A percentile compares a stretch with the other conserved stretches of the same genome.
Conservation (phyloP, 768 basidiomycete species). For the Pholiota molesta region DNA sequence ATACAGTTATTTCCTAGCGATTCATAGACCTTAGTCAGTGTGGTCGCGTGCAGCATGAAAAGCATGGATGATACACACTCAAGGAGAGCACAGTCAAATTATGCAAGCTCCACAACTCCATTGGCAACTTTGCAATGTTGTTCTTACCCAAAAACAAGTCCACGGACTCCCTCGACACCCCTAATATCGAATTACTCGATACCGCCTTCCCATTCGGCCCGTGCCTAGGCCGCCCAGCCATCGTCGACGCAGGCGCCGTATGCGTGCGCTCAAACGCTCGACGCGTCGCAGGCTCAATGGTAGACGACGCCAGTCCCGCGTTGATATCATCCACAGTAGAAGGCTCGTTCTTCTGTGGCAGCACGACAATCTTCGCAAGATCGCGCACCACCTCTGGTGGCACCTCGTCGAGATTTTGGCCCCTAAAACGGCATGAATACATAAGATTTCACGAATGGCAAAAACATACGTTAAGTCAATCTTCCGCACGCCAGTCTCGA, state of each 20-base stretch:
- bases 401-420: slow-evolving; percentile 47
- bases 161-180: slow-evolving; percentile 50
- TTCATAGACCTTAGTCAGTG: no score
- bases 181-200: slow-evolving; percentile 33
- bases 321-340: slow-evolving; percentile 2
- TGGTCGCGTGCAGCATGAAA: no score
- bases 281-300: background rate
- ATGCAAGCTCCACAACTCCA: slow-evolving; percentile 56
- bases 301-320: background rate
- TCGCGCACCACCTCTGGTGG: slow-evolving; percentile 50
- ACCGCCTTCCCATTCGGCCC: slow-evolving; percentile 33
- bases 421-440: slow-evolving; percentile 27
- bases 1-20: slow-evolving; percentile 58
- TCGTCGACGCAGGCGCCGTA: slow-evolving; percentile 27
- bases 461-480: slow-evolving; percentile 57
- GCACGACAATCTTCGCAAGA: slow-evolving; percentile 48
- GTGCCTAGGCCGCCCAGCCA: slow-evolving; percentile 16
- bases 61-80: slow-evolving; percentile 42
- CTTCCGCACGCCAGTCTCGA: slow-evolving; percentile 50
- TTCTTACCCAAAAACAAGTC: slow-evolving; percentile 62
- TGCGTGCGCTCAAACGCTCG: slow-evolving; percentile 26
- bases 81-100: slow-evolving; percentile 65
- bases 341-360: slow-evolving; percentile 27
- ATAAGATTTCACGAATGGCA: background rate
- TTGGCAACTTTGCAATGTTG: slow-evolving; percentile 54